Conservation (phyloP, 2,329 filamentous ascomycete genomes). For the Cytospora schulzeri region DNA sequence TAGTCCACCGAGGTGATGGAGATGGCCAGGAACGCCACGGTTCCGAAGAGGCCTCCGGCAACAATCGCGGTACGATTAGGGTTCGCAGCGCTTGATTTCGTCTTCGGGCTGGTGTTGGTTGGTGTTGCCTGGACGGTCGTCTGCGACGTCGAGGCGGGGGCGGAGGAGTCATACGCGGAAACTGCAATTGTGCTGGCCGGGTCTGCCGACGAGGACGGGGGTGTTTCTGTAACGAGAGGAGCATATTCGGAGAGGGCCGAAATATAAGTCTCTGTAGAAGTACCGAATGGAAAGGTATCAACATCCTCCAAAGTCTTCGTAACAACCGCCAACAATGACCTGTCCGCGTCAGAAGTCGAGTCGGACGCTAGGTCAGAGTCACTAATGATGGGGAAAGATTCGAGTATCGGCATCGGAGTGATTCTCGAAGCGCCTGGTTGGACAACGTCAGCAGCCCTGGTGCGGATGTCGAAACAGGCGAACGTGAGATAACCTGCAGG, state of each 20-base stretch:
- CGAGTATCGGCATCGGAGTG: neutral
- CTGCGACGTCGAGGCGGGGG: neutral
- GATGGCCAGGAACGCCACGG: slow-evolving; percentile 39
- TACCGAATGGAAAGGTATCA: neutral
- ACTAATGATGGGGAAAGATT: neutral
- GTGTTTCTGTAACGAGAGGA: neutral
- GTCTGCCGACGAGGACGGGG: neutral
- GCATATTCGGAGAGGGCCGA: neutral
- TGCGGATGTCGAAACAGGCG: neutral
- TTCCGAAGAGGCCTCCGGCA: slow-evolving; percentile 40
- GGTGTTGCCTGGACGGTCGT: neutral
- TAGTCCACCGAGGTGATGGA: slow-evolving; percentile 35
- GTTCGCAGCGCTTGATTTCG: neutral
- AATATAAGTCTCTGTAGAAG: neutral
- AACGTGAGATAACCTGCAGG: neutral
- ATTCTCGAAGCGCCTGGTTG: neutral
- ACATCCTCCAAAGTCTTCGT: neutral
- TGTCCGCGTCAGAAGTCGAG: neutral
- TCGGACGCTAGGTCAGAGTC: neutral
- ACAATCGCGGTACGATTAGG: slow-evolving; percentile 37
- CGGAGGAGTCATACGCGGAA: neutral
- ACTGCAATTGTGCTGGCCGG: neutral
- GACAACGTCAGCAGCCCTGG: neutral
- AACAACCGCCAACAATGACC: neutral
- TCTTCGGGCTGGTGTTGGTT: neutral